Evolutionary conservation across 306 rosid genomes (phyloP).

Genomic region (cucumber (Cucumis sativus)): Cucumber_9930_V3 NC_026657.2:4488001-4488500

Average conservation of each 20-base stretch:
- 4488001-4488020: background rate
- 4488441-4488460: too few species aligned
- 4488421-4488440: too few species aligned
- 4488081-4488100: background rate
- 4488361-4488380: constrained; percentile 6
- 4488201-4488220: background rate
- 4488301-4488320: background rate
- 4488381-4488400: background rate
- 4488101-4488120: background rate
- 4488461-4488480: too few species aligned
- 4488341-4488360: background rate
- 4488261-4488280: background rate
- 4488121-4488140: background rate
- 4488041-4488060: background rate
- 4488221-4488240: background rate
- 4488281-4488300: background rate
- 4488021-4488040: background rate
- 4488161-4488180: background rate
- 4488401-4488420: too few species aligned
- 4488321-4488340: background rate
- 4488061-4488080: background rate
- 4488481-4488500: too few species aligned
- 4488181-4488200: background rate
- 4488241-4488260: background rate
- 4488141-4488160: constrained; percentile 1